phyloP scores from a whole-genome alignment of 352 stramenopile species.

The Globisporangium orthogonon region DNA sequence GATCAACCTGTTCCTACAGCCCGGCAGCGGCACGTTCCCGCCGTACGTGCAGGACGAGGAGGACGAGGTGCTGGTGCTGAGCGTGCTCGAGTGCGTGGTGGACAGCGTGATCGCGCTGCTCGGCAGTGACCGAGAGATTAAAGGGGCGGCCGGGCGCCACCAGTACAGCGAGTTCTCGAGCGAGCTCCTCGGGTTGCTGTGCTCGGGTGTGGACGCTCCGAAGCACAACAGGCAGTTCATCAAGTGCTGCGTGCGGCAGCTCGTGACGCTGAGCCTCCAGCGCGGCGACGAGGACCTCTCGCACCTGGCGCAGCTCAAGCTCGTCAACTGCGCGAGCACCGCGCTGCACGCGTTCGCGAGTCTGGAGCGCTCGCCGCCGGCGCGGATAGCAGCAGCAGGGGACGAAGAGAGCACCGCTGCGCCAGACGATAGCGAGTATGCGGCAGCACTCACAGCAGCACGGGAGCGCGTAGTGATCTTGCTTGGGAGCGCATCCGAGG shows the following conservation, averaged over 20 bases:
- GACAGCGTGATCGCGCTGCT: conserved; percentile 60
- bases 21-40: conserved; percentile 42
- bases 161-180: conserved; percentile 35
- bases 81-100: conserved; percentile 68
- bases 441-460: conserved; percentile 19
- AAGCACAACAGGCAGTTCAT: conserved; percentile 55
- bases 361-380: conserved; percentile 20
- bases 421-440: background rate
- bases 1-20: conserved; percentile 54
- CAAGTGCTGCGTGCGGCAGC: conserved; percentile 68
- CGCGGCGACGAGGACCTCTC: conserved; percentile 40
- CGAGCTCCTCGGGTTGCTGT: conserved; percentile 52
- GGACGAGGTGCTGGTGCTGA: conserved; percentile 70
- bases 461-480: conserved; percentile 66
- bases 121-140: conserved; percentile 23
- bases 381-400: background rate
- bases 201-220: conserved; percentile 47
- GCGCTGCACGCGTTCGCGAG: conserved; percentile 40
- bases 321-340: conserved; percentile 56
- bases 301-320: conserved; percentile 32
- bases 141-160: conserved; percentile 2
- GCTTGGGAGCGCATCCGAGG: conserved; percentile 46
- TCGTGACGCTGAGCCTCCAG: conserved; percentile 70
- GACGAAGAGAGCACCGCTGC: background rate
- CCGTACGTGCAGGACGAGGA: conserved; percentile 62